These are phyloP conservation scores for Starmerella bombicola DNA, from an alignment of 805 yeast species.

Conservation along the genomic window DNA sequence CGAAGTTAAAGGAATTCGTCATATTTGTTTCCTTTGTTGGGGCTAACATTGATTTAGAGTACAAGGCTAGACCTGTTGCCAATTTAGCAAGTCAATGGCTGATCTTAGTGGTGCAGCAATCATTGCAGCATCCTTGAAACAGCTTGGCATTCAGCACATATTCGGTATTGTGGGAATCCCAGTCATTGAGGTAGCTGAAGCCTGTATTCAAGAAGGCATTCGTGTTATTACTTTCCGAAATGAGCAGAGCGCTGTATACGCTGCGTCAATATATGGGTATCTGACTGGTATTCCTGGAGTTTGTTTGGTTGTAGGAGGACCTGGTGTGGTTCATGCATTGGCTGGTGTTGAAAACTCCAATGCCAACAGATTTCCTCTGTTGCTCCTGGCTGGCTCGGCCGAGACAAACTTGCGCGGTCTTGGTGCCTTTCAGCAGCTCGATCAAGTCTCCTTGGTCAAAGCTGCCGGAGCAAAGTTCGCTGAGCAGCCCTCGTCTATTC, in stretches of 20 bases:
- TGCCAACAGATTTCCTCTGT: slow-evolving; percentile 51
- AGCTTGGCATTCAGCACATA: slow-evolving; percentile 42
- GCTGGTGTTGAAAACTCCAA: slow-evolving; percentile 55
- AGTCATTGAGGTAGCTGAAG: slow-evolving; percentile 58
- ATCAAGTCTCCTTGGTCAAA: slow-evolving; percentile 42
- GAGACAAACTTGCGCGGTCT: slow-evolving; percentile 37
- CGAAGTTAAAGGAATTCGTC: too few species aligned
- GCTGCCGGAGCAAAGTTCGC: slow-evolving; percentile 40
- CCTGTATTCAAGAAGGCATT: slow-evolving; percentile 42
- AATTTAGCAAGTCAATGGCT: too few species aligned
- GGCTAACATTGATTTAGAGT: too few species aligned
- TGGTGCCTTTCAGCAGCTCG: slow-evolving; percentile 64
- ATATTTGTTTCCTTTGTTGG: too few species aligned
- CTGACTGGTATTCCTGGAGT: slow-evolving; percentile 56
- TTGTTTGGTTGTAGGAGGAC: slow-evolving; percentile 60
- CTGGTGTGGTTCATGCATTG: slow-evolving; percentile 55
- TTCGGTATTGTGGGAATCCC: slow-evolving; percentile 72
- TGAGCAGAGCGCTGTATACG: slow-evolving; percentile 65
- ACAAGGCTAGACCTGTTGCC: too few species aligned
- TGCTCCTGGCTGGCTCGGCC: slow-evolving; percentile 53
- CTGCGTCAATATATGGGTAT: slow-evolving; percentile 61
- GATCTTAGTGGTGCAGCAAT: slow-evolving; percentile 19
- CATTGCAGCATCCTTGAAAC: slow-evolving; percentile 38
- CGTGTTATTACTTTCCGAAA: slow-evolving; percentile 50
- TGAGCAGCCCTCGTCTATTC: slow-evolving; percentile 32